Evolutionary conservation across 495 filamentous ascomycete genomes (phyloP).

Genomic region (Tricharina praecox): DNA sequence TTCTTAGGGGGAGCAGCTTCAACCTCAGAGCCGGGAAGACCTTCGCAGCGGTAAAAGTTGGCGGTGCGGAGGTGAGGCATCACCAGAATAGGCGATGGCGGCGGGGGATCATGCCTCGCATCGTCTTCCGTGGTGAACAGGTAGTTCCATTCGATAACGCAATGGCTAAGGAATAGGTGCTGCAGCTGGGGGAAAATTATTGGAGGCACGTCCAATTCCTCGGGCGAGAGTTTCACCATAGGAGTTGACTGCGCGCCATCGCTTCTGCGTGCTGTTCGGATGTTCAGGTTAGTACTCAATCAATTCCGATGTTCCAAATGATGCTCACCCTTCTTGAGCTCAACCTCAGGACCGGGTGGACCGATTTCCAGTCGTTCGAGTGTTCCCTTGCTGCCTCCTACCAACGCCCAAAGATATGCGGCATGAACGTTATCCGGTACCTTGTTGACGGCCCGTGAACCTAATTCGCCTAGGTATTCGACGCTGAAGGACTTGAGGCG

Average conservation of each 20-base stretch:
- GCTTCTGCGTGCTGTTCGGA: too few relatives aligned
- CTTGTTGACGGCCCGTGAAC: constrained; percentile 14
- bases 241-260: too few relatives aligned
- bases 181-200: constrained; percentile 10
- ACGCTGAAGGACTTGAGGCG: constrained; percentile 16
- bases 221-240: too few relatives aligned
- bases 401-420: constrained; percentile 17
- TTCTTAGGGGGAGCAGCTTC: neutral
- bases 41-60: neutral
- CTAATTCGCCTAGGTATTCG: constrained; percentile 12
- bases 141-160: constrained; percentile 11
- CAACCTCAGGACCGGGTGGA: too few relatives aligned
- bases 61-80: neutral
- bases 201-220: too few relatives aligned
- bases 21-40: neutral
- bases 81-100: neutral
- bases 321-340: too few relatives aligned
- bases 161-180: constrained; percentile 15
- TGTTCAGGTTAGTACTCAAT: too few relatives aligned
- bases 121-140: too few relatives aligned
- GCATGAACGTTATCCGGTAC: constrained; percentile 15
- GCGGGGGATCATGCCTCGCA: neutral
- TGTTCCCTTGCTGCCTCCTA: constrained; percentile 10
- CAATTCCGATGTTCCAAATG: too few relatives aligned
- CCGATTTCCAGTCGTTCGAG: constrained; percentile 17